Conservation (phyloP, 2,329 filamentous ascomycete genomes). For the Gremmenia infestans region DNA sequence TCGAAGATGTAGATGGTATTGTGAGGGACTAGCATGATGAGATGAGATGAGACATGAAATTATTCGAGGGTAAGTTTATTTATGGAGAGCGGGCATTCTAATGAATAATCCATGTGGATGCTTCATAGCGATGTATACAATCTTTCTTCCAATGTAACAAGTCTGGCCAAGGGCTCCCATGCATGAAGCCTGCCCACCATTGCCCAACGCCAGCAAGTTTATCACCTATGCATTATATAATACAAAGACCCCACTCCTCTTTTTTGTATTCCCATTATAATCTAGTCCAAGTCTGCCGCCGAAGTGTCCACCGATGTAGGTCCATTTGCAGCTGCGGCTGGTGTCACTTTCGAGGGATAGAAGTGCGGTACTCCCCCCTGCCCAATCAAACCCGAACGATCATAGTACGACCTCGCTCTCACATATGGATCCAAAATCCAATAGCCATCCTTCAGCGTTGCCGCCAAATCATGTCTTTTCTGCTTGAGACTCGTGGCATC, state of each 20-base stretch:
- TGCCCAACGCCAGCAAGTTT: constrained; percentile 1
- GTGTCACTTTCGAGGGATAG: constrained; percentile 44
- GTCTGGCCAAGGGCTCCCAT: not conserved
- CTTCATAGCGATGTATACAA: not conserved
- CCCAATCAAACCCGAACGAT: constrained; percentile 69
- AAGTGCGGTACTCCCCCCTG: constrained; percentile 65
- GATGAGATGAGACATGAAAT: not conserved
- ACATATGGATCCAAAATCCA: constrained; percentile 88
- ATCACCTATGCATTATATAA: constrained; percentile 7
- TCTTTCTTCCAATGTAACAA: not conserved
- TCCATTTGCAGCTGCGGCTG: constrained; percentile 11
- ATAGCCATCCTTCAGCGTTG: constrained; percentile 66
- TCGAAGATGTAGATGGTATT: constrained; percentile 65
- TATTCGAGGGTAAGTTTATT: not conserved
- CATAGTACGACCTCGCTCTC: constrained; percentile 77
- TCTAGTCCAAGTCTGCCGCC: constrained; percentile 28
- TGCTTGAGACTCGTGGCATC: constrained; percentile 43
- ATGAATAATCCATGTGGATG: not conserved
- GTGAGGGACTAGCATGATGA: not conserved
- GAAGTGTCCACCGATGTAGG: constrained; percentile 20
- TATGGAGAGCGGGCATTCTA: not conserved
- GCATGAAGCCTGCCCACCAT: not conserved
- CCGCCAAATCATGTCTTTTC: constrained; percentile 57
- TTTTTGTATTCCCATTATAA: not conserved
- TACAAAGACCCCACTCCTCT: not conserved